Evolutionary conservation across 768 basidiomycete genomes (phyloP), one percentile per base, ranked within the genome.

Genomic region (Tylopilus sp.): DNA sequence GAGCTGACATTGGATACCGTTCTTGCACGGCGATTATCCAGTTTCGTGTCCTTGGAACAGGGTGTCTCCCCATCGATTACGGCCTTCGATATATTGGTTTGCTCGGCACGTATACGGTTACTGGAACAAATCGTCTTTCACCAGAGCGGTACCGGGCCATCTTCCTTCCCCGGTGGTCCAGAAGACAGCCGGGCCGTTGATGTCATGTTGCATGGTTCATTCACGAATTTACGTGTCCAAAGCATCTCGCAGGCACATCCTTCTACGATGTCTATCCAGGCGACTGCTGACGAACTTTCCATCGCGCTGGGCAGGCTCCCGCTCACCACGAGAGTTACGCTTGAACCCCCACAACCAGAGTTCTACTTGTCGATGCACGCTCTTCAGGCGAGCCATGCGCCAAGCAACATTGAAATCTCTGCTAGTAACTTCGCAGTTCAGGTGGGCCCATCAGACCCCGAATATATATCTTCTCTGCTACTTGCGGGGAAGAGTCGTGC

Each of bases 81-180:
- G 5, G 55, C 73, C 29, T 61, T 85, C 28, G 79, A 84, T 50
- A 51, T 78, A 26, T 59, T 63, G 7, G 37, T 85, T 17, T 71
- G 76, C 12, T 72, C 69, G 6, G 55, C 74, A 10, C 71, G 64
- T 33, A 41, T 81, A n/a, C 74, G 70, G 50, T 57, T 78, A 19
- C 55, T 81, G 34, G 85, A 84, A 40, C 78, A 79, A 49, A 65
- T 82, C 36, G 45, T 45, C 29, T 24, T 69, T 37, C 45, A 50
- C 26, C 49, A 38, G 49, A 36, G 44, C n/a, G 31, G 7, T 17
- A 7, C 33, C 17, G 26, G 42, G 19, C 21, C 56, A 48, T 45
- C 52, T 11, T 47, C 44, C 28, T 16, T 30, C 14, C 9, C 55
- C 8, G 31, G 48, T 34, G 42, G 30, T n/a, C 14, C 30, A 9